Base-by-base conservation (phyloP, 306 rosid species). In the Fragaria ananassa region DNA sequence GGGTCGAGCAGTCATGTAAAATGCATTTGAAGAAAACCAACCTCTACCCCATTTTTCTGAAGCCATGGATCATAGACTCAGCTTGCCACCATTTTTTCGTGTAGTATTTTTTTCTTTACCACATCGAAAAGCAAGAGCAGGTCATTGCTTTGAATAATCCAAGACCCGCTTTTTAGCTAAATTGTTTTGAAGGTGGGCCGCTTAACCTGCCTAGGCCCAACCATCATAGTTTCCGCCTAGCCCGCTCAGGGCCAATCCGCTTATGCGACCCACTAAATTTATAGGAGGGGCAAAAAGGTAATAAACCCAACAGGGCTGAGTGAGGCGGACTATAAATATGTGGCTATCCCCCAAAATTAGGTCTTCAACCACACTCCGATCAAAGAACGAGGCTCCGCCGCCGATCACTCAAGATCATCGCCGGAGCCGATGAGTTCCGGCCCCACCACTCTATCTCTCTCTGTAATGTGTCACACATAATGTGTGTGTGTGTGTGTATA, bases 1-100 rank as follows among this genome's bases (percentile, higher is more conserved):
- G 78, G 88, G 90, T n/a, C 78, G 44, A 79, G 88, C 81, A 60
- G 71, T 39, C 70, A 86, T 84, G 83, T 82, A 76, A 81, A 74
- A n/a, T 62, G 57, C 50, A 34, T 34, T 35, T 14, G 51, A 62
- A 54, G 74, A 69, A 46, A 75, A 68, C 18, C 79, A 67, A n/a
- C 18, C 13, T 46, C 23, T 23, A 45, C 42, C 57, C 66, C 29
- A 27, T 60, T 12, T 7, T 61, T 61, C 29, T 13, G 10, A 25
- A 61, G 37, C 34, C 67, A 29, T 61, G n/a, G n/a, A 61, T 6
- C 3, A 61, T 2, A 61, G 31, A 13, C 66, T 61, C 39, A 61
- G 41, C n/a, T 19, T 5, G 4, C n/a, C 67, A 61, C 67, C 67
- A 61, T 29, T 29, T 29, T 11, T 19, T 29, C 7, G 10, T 29